phyloP scores from a whole-genome alignment of 768 basidiomycete genomes.

The Mycena crocata region DNA sequence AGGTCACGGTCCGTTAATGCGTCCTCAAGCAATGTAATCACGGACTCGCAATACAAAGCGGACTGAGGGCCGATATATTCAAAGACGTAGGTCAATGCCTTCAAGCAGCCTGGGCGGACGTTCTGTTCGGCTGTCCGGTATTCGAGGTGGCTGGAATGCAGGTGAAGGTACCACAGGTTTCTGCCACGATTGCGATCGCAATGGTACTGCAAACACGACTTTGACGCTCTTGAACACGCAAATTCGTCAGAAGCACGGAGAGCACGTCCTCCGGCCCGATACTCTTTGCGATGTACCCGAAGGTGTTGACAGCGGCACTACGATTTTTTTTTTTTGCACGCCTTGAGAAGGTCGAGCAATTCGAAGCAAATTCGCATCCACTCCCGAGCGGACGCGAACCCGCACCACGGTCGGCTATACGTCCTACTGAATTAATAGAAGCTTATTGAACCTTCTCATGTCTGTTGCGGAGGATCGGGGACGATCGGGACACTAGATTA shows the following conservation, averaged over 20 bases:
- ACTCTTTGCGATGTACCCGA: conserved; percentile 99
- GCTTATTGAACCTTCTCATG: conserved; percentile 99
- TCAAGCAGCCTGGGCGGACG: conserved; percentile 97
- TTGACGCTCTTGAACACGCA: conserved; percentile 98
- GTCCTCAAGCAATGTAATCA: conserved; percentile 97
- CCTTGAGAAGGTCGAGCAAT: conserved; percentile 94
- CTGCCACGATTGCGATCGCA: conserved; percentile 95
- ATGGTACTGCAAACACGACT: conserved; percentile 98
- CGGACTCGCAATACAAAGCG: conserved; percentile 95
- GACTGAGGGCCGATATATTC: conserved; percentile 99
- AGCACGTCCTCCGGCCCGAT: conserved; percentile 98
- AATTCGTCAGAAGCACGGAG: conserved; percentile 93
- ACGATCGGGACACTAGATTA: conserved; percentile 92
- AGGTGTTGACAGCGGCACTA: conserved; percentile 98
- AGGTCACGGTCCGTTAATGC: conserved; percentile 98
- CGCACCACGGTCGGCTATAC: conserved; percentile 97
- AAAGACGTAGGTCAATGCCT: conserved; percentile 98
- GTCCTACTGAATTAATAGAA: conserved; percentile 98
- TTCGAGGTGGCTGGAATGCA: conserved; percentile 98
- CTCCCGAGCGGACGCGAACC: conserved; percentile 97
- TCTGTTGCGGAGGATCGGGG: conserved; percentile 96
- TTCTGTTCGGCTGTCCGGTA: conserved; percentile 98
- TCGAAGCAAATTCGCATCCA: conserved; percentile 99
- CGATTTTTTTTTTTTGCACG: conserved; percentile 99
- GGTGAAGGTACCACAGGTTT: conserved; percentile 96